Evolutionary conservation across 495 filamentous ascomycete genomes (phyloP).

Genomic region (Penicillium goetzii): DNA sequence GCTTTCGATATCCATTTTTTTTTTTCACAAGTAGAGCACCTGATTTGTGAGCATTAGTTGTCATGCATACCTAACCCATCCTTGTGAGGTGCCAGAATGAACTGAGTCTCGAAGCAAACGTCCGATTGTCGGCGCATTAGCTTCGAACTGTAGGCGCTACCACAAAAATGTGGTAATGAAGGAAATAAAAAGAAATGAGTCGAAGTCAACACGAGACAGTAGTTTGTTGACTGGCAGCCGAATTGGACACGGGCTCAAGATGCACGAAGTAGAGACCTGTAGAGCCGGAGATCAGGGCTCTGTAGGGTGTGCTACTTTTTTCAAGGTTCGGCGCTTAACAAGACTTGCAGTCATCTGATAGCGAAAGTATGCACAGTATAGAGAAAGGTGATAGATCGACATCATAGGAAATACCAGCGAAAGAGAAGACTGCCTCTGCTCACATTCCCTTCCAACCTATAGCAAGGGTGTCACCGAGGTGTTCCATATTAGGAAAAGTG

Average conservation of each 20-base stretch:
- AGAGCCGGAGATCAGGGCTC: not conserved
- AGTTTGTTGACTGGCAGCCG: not conserved
- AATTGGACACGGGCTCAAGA: not conserved
- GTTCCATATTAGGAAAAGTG: not conserved
- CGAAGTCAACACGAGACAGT: not conserved
- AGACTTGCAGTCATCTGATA: not conserved
- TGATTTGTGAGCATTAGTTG: not conserved
- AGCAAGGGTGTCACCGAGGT: not conserved
- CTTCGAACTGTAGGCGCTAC: not conserved
- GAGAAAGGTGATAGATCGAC: not conserved
- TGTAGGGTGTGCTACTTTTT: not conserved
- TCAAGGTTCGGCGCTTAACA: not conserved
- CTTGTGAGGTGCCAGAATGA: no score
- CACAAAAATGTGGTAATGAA: not conserved
- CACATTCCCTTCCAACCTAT: not conserved
- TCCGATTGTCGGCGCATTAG: no score
- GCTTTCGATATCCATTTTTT: not conserved
- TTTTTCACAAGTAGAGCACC: not conserved
- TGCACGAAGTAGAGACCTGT: no score
- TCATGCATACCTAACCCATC: not conserved
- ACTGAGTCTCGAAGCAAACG: no score
- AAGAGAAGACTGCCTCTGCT: not conserved
- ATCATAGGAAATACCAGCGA: not conserved
- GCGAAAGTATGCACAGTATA: not conserved
- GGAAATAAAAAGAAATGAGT: not conserved